These are phyloP conservation scores for Cutaneotrichosporon daszewskae DNA, from an alignment of 1,284 basidiomycete genomes.

Conservation along the genomic window DNA sequence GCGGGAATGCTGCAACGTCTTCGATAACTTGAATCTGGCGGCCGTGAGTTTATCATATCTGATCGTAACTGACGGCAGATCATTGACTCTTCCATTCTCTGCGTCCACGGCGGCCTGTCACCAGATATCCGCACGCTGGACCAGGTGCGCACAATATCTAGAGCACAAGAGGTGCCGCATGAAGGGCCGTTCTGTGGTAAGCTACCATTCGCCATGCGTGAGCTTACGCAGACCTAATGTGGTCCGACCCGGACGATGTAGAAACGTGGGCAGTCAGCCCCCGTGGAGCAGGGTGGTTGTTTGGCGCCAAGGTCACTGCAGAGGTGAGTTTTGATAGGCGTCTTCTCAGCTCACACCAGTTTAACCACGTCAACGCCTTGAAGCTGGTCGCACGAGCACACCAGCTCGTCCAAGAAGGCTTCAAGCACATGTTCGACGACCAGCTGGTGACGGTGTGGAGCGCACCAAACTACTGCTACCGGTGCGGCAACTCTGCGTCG, in stretches of 20 bases:
- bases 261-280: constrained; percentile 94
- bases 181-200: constrained; percentile 96
- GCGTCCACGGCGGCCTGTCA: constrained; percentile 87
- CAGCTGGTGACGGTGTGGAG: constrained; percentile 95
- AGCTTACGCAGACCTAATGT: constrained; percentile 74
- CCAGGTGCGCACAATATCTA: constrained; percentile 81
- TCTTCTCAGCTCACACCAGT: constrained; percentile 51
- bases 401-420: constrained; percentile 93
- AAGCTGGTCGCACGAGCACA: constrained; percentile 84
- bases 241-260: constrained; percentile 94
- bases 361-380: constrained; percentile 84
- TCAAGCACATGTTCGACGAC: constrained; percentile 96
- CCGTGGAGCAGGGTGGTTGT: constrained; percentile 93
- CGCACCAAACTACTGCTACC: constrained; percentile 92
- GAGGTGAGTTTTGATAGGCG: constrained; percentile 55
- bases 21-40: constrained; percentile 88
- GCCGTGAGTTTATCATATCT: constrained; percentile 58
- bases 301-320: constrained; percentile 75
- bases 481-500: constrained; percentile 72
- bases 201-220: constrained; percentile 24
- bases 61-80: constrained; percentile 55
- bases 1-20: constrained; percentile 93
- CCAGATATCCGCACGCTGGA: constrained; percentile 88
- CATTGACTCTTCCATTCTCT: constrained; percentile 83
- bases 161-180: constrained; percentile 92